Base-by-base conservation (phyloP, 345 rosid species). In the Diplotaxis tenuifolia region DNA sequence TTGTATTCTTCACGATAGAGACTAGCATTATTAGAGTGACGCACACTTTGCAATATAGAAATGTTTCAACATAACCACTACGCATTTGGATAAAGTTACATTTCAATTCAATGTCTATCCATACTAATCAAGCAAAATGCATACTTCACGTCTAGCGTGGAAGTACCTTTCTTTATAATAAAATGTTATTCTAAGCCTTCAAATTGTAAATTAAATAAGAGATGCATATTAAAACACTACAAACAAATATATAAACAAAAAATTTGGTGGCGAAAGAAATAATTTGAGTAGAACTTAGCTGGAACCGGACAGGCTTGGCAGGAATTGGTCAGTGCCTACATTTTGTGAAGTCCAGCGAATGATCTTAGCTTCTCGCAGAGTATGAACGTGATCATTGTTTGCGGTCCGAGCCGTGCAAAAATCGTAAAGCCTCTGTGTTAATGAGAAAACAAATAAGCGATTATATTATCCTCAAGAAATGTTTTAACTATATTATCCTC, bases 401-500 rank as follows among this genome's bases (percentile, higher is more conserved):
- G 98, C 16, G 95, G 96, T 69, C 91, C 98, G 74, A 89, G 73
- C 80, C 98, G 82, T 57, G 96, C 92, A 29, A 94, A 94, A 23
- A 85, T 83, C 1, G 93, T 80, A 62, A 91, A 82, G 65, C 92
- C 96, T 81, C 97, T 91, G 87, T 4, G 12, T 45, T 59, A 20
- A 65, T 36, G 20, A 6, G 58, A 38, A 45, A 25, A 7, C 22
- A 31, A 25, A 34, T 27, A 14, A 38, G 18, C 31, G 54, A 5
- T 6, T 47, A 47, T 9, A 38, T n/a, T 38, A 22, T 69, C 8
- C 27, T 53, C 38, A 28, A 56, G 34, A 34, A 38, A 14, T 54
- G 18, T 14, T 18, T 9, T 47, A 63, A 5, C 10, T 47, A 47
- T 9, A 38, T n/a, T 38, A 22, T 69, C 8, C 27, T 53, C 38